Base-by-base conservation (phyloP, 1,284 basidiomycete species). In the Cryptococcus amylolentus region DNA sequence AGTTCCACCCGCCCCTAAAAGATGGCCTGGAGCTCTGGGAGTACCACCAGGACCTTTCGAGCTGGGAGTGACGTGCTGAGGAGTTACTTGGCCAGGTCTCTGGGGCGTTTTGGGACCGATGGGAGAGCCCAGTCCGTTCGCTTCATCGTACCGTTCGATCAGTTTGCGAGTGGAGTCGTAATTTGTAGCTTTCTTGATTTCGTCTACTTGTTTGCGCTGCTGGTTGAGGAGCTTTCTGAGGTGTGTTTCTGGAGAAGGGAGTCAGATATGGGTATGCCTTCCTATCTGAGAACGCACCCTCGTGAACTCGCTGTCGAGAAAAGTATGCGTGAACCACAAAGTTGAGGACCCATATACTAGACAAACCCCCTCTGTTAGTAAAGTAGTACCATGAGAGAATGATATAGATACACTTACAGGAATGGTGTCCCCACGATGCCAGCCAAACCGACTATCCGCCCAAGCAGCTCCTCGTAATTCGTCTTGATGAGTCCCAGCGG, bases 161-260 rank as follows among this genome's bases (percentile, higher is more conserved):
- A 99, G 82, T 67, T 87, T 88, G 51, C 89, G 86, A 16, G 93
- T 95, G 27, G 86, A 85, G 73, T 99, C 92, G 76, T 90, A 99
- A 68, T 95, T 94, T 0, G 93, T 97, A 68, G 91, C 92, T 78
- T 91, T 89, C 81, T 99, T 99, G 67, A 98, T 89, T 70, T 97
- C 94, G 65, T 96, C 94, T 31, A 99, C 84, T 72, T 91, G 94
- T 41, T 84, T 83, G 39, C 89, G 85, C 66, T 94, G 91, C 69
- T 88, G 81, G 68, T 87, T 87, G 64, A 89, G 83, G 12, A 97
- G 80, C 0, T 80, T 74, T 58, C 87, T 86, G 16, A 98, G 80
- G 12, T 86, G 85, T 68, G 85, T 88, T 74, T 98, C 94, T 93
- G 67, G 10, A 46, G 14, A 42, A 35, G 38, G 18, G n/a, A 16